Conservation (phyloP, 108 stramenopile species). For the Cyclotella choctawhatcheeana region DNA sequence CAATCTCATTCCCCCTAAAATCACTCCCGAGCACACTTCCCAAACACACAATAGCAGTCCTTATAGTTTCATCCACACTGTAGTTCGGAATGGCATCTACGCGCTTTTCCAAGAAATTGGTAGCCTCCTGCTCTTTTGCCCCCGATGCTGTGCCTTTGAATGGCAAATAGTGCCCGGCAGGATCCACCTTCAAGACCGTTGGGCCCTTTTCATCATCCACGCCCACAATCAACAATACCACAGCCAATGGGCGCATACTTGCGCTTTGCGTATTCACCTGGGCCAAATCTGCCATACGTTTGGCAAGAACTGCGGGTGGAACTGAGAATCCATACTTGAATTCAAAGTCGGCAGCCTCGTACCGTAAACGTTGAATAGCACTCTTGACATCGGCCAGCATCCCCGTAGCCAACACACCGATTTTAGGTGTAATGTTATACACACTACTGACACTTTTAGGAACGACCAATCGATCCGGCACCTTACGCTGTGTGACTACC, state of each 20-base stretch:
- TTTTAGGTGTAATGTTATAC: conserved; percentile 84
- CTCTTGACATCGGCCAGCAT: conserved; percentile 88
- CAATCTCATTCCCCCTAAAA: conserved; percentile 96
- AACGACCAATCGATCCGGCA: conserved; percentile 95
- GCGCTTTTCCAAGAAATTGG: conserved; percentile 98
- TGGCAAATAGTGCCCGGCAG: conserved; percentile 97
- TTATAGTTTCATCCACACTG: conserved; percentile 67
- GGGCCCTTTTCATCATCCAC: conserved; percentile 98
- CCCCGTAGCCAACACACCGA: conserved; percentile 95
- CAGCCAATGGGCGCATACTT: conserved; percentile 91
- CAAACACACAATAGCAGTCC: conserved; percentile 93
- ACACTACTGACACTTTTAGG: conserved; percentile 90
- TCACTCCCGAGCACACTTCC: conserved; percentile 95
- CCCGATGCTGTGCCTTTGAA: conserved; percentile 95
- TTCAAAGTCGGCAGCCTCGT: conserved; percentile 95
- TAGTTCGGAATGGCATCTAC: conserved; percentile 77
- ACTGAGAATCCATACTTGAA: conserved; percentile 96
- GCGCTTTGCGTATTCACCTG: conserved; percentile 99
- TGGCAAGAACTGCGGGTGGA: conserved; percentile 90
- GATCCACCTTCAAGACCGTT: conserved; percentile 96
- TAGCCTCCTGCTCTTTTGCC: conserved; percentile 97
- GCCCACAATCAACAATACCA: conserved; percentile 88
- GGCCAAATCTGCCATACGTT: conserved; percentile 96
- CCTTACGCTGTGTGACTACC: conserved; percentile 98
- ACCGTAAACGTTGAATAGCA: conserved; percentile 89